Conservation (phyloP, 2,329 filamentous ascomycete species). For the Aspergillus caelatus region DNA sequence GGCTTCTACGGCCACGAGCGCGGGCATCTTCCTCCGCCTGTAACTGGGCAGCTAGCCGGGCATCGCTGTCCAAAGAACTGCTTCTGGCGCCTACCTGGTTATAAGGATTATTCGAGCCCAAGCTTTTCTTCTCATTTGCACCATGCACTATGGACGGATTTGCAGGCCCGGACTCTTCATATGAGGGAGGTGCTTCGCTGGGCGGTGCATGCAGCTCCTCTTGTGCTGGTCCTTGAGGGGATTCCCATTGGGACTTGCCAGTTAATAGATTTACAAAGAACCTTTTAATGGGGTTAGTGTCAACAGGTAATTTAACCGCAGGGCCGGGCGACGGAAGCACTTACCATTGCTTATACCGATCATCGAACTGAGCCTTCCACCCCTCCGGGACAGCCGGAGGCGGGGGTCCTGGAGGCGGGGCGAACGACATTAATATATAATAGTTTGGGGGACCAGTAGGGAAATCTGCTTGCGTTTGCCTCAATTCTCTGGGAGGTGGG, state of each 20-base stretch:
- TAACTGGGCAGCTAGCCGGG: constrained; percentile 71
- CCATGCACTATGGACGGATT: constrained; percentile 42
- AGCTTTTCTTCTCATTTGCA: constrained; percentile 46
- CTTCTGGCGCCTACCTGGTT: constrained; percentile 32
- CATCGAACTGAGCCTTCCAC: constrained; percentile 84
- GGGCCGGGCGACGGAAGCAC: constrained; percentile 19
- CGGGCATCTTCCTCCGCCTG: constrained; percentile 82
- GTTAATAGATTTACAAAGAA: constrained; percentile 91
- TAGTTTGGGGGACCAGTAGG: background rate
- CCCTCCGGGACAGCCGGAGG: constrained; percentile 70
- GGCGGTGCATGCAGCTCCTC: constrained; percentile 43
- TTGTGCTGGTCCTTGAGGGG: constrained; percentile 68
- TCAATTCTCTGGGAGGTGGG: background rate
- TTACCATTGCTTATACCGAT: constrained; percentile 83
- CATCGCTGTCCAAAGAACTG: constrained; percentile 64
- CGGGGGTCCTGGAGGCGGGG: constrained; percentile 54
- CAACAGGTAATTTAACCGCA: background rate
- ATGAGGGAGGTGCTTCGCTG: constrained; percentile 52
- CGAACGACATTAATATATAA: constrained; percentile 37
- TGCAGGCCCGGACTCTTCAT: constrained; percentile 60
- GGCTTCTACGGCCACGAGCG: constrained; percentile 34
- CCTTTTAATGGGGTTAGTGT: constrained; percentile 49
- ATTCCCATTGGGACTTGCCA: constrained; percentile 89
- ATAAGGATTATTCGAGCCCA: constrained; percentile 75
- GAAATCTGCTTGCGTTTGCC: background rate